Evolutionary conservation across 1,139 yeast genomes (phyloP).

Genomic region (Taphrina sp.): DNA sequence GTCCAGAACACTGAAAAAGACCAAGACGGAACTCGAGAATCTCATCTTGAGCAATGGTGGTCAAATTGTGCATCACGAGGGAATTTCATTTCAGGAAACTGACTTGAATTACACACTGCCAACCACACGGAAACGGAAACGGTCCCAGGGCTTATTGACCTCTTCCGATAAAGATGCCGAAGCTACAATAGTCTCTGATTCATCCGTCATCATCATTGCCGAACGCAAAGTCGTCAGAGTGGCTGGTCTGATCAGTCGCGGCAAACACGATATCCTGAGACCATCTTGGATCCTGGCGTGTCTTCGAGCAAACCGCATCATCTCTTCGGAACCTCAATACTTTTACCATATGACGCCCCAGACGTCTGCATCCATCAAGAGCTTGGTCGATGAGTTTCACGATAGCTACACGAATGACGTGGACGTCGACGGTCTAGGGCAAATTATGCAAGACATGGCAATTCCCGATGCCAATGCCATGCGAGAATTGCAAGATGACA

Average conservation of each 20-base stretch:
- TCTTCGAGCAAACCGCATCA: slow-evolving; percentile 47
- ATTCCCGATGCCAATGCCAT: neutral
- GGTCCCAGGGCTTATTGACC: slow-evolving; percentile 38
- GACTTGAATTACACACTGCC: neutral
- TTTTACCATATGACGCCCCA: slow-evolving; percentile 47
- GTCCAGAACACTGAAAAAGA: slow-evolving; percentile 43
- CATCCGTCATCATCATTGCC: no score
- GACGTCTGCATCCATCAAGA: slow-evolving; percentile 38
- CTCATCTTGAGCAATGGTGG: slow-evolving; percentile 48
- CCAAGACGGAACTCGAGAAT: slow-evolving; percentile 46
- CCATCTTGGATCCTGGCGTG: slow-evolving; percentile 77
- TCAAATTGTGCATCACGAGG: slow-evolving; percentile 34
- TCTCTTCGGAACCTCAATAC: slow-evolving; percentile 63
- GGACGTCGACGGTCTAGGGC: slow-evolving; percentile 35
- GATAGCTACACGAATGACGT: slow-evolving; percentile 41
- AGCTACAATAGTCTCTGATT: slow-evolving; percentile 39
- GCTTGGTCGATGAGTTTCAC: slow-evolving; percentile 42
- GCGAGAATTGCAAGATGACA: neutral
- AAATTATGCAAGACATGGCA: slow-evolving; percentile 33
- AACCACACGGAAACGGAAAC: neutral
- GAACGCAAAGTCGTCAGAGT: slow-evolving; percentile 54
- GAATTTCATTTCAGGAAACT: slow-evolving; percentile 33
- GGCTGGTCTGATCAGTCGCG: slow-evolving; percentile 48
- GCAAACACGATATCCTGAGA: slow-evolving; percentile 56
- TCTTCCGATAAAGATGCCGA: slow-evolving; percentile 38